Percentiles rank a stretch among this genome's conserved stretches.
These are phyloP conservation scores for Astrothelium subdiscretum DNA, from an alignment of 495 filamentous ascomycete species.

Conservation along the genomic window DNA sequence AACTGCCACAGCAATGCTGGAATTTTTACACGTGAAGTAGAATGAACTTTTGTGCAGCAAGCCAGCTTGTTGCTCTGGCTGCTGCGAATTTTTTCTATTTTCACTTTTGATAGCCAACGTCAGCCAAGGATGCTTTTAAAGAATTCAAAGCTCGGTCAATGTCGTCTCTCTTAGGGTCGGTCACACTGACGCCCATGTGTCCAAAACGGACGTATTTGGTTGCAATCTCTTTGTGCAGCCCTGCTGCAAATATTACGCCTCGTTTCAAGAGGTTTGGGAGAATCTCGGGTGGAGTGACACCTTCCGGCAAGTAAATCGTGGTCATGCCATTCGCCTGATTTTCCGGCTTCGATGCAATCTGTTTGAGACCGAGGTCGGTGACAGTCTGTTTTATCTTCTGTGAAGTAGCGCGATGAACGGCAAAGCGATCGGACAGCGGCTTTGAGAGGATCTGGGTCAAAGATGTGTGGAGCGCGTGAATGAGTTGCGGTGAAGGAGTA, in stretches of 20 bases:
- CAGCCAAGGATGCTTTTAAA: slow-evolving; percentile 58
- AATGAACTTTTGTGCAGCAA: not conserved
- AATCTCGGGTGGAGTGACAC: slow-evolving; percentile 63
- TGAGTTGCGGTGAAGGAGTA: slow-evolving; percentile 85
- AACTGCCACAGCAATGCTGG: not conserved
- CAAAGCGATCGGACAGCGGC: slow-evolving; percentile 70
- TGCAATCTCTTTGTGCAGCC: slow-evolving; percentile 79
- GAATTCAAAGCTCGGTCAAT: slow-evolving; percentile 72
- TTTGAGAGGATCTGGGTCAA: slow-evolving; percentile 70
- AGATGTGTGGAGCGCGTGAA: slow-evolving; percentile 91
- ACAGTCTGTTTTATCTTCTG: slow-evolving; percentile 74
- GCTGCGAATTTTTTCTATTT: not conserved
- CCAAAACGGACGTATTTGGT: slow-evolving; percentile 66
- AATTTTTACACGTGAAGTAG: not conserved
- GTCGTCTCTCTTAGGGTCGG: slow-evolving; percentile 52
- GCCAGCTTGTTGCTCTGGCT: not conserved
- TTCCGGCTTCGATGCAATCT: slow-evolving; percentile 70
- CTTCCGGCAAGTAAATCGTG: slow-evolving; percentile 86
- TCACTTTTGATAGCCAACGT: slow-evolving; percentile 45
- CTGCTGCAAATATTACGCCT: slow-evolving; percentile 87
- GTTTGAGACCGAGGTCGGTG: slow-evolving; percentile 67
- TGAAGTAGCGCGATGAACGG: slow-evolving; percentile 60
- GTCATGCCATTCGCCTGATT: slow-evolving; percentile 97
- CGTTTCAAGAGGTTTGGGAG: slow-evolving; percentile 79
- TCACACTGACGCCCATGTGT: slow-evolving; percentile 93